Percentiles rank a stretch among this genome's conserved stretches.
phyloP scores from a whole-genome alignment of 2,329 filamentous ascomycete species.

The Pseudogymnoascus sp. region DNA sequence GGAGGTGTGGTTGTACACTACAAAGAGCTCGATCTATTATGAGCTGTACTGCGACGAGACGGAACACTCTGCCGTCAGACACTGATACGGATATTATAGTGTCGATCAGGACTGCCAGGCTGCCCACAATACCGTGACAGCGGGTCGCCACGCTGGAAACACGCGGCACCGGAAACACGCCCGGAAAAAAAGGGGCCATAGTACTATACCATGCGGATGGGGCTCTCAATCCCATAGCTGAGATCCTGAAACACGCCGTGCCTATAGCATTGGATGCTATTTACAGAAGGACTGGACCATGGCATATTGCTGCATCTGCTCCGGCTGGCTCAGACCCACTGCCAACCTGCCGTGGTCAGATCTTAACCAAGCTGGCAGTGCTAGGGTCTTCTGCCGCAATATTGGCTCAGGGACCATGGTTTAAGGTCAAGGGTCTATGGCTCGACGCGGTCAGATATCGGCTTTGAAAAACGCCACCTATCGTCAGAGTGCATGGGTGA shows the following conservation, averaged over 20 bases:
- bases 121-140: neutral
- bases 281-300: neutral
- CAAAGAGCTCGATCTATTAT: neutral
- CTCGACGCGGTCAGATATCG: neutral
- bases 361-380: neutral
- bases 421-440: neutral
- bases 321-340: neutral
- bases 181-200: neutral
- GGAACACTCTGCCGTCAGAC: neutral
- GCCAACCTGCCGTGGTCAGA: neutral
- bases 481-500: neutral
- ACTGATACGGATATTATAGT: neutral
- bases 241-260: neutral
- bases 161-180: neutral
- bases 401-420: neutral
- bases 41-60: neutral
- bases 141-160: neutral
- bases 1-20: neutral
- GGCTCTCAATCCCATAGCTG: neutral
- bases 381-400: neutral
- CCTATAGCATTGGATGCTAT: conserved; percentile 1
- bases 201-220: neutral
- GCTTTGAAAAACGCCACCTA: neutral
- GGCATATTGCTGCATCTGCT: neutral
- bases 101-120: neutral